Conservation (phyloP, 1,284 basidiomycete genomes). For the Ustilago xerochloae region DNA sequence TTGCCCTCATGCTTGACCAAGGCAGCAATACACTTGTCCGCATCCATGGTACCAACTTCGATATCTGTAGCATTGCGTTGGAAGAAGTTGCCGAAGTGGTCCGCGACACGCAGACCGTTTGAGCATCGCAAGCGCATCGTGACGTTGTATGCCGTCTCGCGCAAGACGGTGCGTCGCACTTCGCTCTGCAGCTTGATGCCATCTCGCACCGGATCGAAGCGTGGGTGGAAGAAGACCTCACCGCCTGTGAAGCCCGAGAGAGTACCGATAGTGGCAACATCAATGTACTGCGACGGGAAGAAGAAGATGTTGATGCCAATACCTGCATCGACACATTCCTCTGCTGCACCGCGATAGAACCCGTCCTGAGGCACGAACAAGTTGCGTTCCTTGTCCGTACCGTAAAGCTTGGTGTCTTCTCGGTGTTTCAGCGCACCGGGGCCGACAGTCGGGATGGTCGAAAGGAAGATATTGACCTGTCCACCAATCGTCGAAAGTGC, state of each 20-base stretch:
- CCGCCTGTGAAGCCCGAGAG: constrained; percentile 86
- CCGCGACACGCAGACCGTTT: constrained; percentile 79
- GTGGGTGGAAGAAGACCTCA: constrained; percentile 90
- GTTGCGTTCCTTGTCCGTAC: constrained; percentile 87
- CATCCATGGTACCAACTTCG: constrained; percentile 82
- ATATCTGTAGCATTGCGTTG: constrained; percentile 81
- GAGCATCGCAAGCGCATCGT: constrained; percentile 86
- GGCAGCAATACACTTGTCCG: constrained; percentile 82
- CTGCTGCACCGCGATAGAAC: constrained; percentile 83
- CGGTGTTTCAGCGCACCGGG: constrained; percentile 75
- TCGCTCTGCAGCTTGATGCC: constrained; percentile 78
- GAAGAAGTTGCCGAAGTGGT: constrained; percentile 84
- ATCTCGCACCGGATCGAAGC: constrained; percentile 82
- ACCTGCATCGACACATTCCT: constrained; percentile 88
- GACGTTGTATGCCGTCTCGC: constrained; percentile 84
- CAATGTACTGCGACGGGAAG: constrained; percentile 83
- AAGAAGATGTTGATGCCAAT: constrained; percentile 91
- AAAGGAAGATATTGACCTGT: constrained; percentile 84
- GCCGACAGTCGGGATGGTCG: constrained; percentile 81
- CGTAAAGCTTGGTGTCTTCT: constrained; percentile 81
- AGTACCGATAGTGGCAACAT: constrained; percentile 81
- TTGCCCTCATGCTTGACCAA: constrained; percentile 74
- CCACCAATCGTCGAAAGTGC: constrained; percentile 84
- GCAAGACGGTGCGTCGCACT: constrained; percentile 77
- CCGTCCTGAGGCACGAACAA: constrained; percentile 81